Percentiles rank a stretch among this genome's conserved stretches.
Evolutionary conservation across 257 asterid genomes (phyloP).

Genomic region (Salvia splendens): DNA sequence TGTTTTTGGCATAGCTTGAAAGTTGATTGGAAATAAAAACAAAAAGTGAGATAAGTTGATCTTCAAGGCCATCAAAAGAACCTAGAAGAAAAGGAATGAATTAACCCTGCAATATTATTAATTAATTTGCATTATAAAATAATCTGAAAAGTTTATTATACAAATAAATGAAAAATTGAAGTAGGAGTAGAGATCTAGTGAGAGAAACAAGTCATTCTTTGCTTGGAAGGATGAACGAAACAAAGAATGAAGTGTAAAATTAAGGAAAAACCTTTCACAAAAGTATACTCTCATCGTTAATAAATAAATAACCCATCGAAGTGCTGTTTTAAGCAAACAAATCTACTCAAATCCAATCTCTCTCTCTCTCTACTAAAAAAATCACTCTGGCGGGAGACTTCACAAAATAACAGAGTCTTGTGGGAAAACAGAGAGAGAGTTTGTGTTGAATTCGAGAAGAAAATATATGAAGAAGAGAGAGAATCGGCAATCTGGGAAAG

Average conservation of each 20-base stretch:
- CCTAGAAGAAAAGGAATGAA: no score
- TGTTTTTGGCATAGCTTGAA: no score
- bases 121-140: no score
- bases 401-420: no score
- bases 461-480: constrained; percentile 25
- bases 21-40: no score
- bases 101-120: no score
- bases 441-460: background rate
- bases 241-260: constrained; percentile 32
- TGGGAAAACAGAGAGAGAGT: no score
- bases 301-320: constrained; percentile 30
- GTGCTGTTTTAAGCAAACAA: constrained; percentile 52
- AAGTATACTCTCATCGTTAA: background rate
- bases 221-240: constrained; percentile 52
- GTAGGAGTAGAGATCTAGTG: no score
- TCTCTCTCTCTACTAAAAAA: background rate
- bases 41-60: no score
- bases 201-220: constrained; percentile 39
- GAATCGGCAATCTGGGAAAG: constrained; percentile 37
- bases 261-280: constrained; percentile 12
- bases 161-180: no score
- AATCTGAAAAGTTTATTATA: no score
- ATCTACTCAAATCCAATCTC: constrained; percentile 24
- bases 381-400: constrained; percentile 6
- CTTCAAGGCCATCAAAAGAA: no score